A percentile compares a stretch with the other conserved stretches of the same genome.
Conservation (phyloP, 495 filamentous ascomycete species). For the Parathielavia appendiculata region DNA sequence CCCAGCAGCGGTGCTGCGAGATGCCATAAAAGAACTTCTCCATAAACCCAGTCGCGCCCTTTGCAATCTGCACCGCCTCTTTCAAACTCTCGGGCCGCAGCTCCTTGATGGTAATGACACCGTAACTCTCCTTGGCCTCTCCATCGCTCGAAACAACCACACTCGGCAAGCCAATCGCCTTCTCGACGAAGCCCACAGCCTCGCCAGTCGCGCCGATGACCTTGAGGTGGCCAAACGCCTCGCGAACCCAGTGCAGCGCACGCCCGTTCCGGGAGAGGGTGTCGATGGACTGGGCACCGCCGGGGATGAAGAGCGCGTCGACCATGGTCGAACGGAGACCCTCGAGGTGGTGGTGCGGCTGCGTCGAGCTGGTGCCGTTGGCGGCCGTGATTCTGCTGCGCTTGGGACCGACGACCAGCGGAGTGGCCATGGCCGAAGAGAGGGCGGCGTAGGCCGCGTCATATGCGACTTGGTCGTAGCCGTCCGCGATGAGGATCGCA, state of each 20-base stretch:
- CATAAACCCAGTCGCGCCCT: constrained; percentile 58
- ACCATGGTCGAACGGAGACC: constrained; percentile 83
- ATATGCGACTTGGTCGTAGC: constrained; percentile 65
- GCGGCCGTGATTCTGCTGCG: constrained; percentile 57
- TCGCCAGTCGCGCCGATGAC: constrained; percentile 70
- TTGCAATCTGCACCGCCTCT: constrained; percentile 53
- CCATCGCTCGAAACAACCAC: constrained; percentile 44
- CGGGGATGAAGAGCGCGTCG: constrained; percentile 76
- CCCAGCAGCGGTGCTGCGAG: constrained; percentile 63
- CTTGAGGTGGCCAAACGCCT: constrained; percentile 78
- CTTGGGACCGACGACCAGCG: constrained; percentile 64
- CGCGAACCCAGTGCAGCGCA: constrained; percentile 76
- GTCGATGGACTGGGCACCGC: constrained; percentile 57
- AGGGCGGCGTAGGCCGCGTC: constrained; percentile 58
- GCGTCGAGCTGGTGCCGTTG: constrained; percentile 51
- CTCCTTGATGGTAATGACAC: constrained; percentile 58
- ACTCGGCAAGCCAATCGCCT: constrained; percentile 52
- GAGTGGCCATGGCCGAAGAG: constrained; percentile 56
- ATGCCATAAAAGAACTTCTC: constrained; percentile 60
- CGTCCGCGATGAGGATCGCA: constrained; percentile 76
- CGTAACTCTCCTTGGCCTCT: constrained; percentile 60
- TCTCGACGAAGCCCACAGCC: constrained; percentile 58
- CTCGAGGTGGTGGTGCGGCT: constrained; percentile 75
- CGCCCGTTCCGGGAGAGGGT: constrained; percentile 66
- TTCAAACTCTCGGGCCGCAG: constrained; percentile 49